Conservation (phyloP, 345 rosid species). For the Kandelia obovata region DNA sequence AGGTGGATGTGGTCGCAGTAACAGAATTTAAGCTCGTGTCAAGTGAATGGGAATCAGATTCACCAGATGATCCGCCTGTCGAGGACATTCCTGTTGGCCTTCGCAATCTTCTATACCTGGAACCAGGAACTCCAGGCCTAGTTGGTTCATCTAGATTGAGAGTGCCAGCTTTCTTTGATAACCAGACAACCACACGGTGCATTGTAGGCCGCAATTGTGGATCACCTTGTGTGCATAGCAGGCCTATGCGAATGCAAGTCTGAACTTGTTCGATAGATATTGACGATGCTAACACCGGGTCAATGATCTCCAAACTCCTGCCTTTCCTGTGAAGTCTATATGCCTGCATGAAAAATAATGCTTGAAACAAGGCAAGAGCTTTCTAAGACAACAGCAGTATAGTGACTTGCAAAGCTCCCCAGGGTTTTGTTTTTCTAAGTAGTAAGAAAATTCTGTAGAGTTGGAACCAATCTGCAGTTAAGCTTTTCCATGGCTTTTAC, state of each 20-base stretch:
- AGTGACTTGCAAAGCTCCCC: neutral
- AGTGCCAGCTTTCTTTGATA: constrained; percentile 50
- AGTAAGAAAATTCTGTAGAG: neutral
- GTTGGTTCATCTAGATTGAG: constrained; percentile 56
- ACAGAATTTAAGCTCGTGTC: constrained; percentile 43
- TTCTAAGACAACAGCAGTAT: neutral
- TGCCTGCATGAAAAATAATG: constrained; percentile 44
- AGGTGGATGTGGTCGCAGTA: constrained; percentile 35
- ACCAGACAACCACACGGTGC: constrained; percentile 59
- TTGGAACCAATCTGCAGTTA: neutral
- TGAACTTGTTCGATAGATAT: constrained; percentile 52
- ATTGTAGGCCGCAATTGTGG: constrained; percentile 63
- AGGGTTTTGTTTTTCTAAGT: neutral
- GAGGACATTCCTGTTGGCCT: constrained; percentile 45
- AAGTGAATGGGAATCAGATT: constrained; percentile 32
- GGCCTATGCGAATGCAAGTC: constrained; percentile 69
- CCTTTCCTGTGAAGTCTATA: constrained; percentile 69
- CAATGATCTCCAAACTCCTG: constrained; percentile 63
- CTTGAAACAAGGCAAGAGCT: neutral
- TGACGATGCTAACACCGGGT: constrained; percentile 48
- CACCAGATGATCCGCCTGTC: constrained; percentile 37
- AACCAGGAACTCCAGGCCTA: constrained; percentile 64
- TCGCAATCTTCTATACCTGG: constrained; percentile 56
- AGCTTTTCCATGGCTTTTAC: no score
- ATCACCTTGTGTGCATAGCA: constrained; percentile 83